These are phyloP conservation scores for Podospora sp. DNA, from an alignment of 495 filamentous ascomycete genomes.

Conservation along the genomic window DNA sequence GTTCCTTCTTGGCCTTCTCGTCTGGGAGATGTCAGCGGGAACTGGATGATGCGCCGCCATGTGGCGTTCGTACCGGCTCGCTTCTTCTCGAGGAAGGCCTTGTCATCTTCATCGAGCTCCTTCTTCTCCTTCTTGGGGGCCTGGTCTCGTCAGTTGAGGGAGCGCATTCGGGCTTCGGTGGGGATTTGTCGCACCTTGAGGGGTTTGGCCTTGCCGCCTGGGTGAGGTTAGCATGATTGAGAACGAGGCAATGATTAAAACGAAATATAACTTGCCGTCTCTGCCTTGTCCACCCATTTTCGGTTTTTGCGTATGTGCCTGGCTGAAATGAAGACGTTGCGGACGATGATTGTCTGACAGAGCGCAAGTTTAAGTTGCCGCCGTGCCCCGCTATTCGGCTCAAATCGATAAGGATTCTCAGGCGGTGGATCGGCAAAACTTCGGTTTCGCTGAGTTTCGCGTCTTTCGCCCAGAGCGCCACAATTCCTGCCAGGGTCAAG, in stretches of 20 bases:
- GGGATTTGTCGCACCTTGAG: constrained; percentile 56
- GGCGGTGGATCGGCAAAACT: constrained; percentile 23
- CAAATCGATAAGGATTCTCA: constrained; percentile 13
- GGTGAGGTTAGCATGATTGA: neutral
- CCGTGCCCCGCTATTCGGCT: constrained; percentile 21
- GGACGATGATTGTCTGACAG: constrained; percentile 3
- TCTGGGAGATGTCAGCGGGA: constrained; percentile 47
- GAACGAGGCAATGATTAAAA: neutral
- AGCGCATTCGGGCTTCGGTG: neutral
- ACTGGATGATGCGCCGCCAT: neutral
- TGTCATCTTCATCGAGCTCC: constrained; percentile 75
- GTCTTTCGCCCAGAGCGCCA: neutral
- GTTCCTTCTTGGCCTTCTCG: constrained; percentile 75
- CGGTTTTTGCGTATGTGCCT: constrained; percentile 3
- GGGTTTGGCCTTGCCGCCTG: constrained; percentile 85
- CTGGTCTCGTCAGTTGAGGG: constrained; percentile 18
- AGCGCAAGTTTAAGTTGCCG: constrained; percentile 22
- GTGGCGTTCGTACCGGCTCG: constrained; percentile 60
- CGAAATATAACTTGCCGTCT: constrained; percentile 54
- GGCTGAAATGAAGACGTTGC: constrained; percentile 1
- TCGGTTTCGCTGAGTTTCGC: neutral
- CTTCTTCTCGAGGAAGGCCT: constrained; percentile 75
- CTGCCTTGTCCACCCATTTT: constrained; percentile 70
- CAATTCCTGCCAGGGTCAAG: neutral
- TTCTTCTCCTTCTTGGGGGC: constrained; percentile 74